Evolutionary conservation across 768 basidiomycete genomes (phyloP).

Genomic region (Russula virescens): DNA sequence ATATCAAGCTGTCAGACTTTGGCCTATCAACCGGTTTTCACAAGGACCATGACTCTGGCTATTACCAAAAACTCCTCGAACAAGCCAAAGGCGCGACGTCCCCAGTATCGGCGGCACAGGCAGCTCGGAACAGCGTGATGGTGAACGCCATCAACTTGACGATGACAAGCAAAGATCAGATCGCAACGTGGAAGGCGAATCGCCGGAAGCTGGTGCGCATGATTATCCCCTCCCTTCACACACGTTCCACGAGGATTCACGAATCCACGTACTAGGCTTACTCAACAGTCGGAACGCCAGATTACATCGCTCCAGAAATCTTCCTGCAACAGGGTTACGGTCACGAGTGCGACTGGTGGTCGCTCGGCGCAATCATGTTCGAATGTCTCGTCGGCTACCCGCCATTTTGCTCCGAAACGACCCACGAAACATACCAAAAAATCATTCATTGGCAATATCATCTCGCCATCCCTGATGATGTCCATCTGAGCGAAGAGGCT

Average conservation of each 20-base stretch:
- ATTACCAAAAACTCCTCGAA: conserved; percentile 87
- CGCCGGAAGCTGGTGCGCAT: conserved; percentile 78
- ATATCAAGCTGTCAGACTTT: conserved; percentile 97
- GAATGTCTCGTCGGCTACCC: conserved; percentile 97
- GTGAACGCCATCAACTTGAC: conserved; percentile 96
- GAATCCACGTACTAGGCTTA: conserved; percentile 62
- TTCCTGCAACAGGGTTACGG: conserved; percentile 97
- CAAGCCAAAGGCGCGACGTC: conserved; percentile 46
- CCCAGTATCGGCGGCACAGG: conserved; percentile 40
- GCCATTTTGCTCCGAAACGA: conserved; percentile 93
- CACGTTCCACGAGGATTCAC: conserved; percentile 2
- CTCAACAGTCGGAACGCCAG: conserved; percentile 96
- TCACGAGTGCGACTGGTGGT: conserved; percentile 99
- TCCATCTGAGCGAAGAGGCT: conserved; percentile 85
- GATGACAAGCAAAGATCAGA: conserved; percentile 88
- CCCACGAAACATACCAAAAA: conserved; percentile 97
- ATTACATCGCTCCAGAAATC: conserved; percentile 95
- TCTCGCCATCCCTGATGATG: conserved; percentile 88
- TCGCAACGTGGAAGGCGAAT: conserved; percentile 99
- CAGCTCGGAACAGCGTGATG: conserved; percentile 88
- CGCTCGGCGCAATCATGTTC: conserved; percentile 96
- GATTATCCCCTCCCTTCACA: neutral
- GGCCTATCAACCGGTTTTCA: conserved; percentile 99
- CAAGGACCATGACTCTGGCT: conserved; percentile 93
- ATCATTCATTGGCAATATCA: conserved; percentile 92